Conservation (phyloP, 208 protist species). For the Wallacemonas sp. region DNA sequence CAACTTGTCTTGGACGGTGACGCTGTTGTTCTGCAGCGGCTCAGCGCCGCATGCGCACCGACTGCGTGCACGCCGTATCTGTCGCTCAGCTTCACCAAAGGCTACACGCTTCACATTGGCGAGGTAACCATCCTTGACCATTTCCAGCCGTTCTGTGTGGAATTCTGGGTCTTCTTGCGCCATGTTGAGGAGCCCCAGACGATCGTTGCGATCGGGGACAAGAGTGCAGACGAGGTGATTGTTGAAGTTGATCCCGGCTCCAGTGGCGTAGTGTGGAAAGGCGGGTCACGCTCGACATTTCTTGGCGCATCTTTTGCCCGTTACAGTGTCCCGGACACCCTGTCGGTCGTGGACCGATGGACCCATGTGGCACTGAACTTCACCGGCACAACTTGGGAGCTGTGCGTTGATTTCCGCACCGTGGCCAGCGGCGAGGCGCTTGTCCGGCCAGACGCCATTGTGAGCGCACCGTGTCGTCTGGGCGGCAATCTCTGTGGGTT, state of each 20-base stretch:
- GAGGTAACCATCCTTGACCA: slow-evolving; percentile 71
- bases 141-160: slow-evolving; percentile 83
- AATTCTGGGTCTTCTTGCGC: slow-evolving; percentile 85
- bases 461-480: slow-evolving; percentile 60
- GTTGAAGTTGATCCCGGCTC: slow-evolving; percentile 67
- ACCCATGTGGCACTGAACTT: slow-evolving; percentile 90
- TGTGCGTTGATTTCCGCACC: slow-evolving; percentile 72
- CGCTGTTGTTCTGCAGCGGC: not conserved
- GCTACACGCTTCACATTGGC: slow-evolving; percentile 43
- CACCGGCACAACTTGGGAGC: slow-evolving; percentile 76
- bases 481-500: slow-evolving; percentile 79
- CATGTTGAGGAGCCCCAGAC: slow-evolving; percentile 59
- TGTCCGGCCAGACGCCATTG: slow-evolving; percentile 57
- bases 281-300: slow-evolving; percentile 74
- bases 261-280: slow-evolving; percentile 75
- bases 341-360: slow-evolving; percentile 61
- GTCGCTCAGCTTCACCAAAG: slow-evolving; percentile 78
- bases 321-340: slow-evolving; percentile 47
- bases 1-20: not conserved
- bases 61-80: not conserved
- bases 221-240: slow-evolving; percentile 75
- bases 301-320: slow-evolving; percentile 73
- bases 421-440: slow-evolving; percentile 42
- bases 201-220: slow-evolving; percentile 83
- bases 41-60: not conserved